Evolutionary conservation across 176 grass and related monocot species (phyloP).

Genomic region (Oropetium thomaeum): DNA sequence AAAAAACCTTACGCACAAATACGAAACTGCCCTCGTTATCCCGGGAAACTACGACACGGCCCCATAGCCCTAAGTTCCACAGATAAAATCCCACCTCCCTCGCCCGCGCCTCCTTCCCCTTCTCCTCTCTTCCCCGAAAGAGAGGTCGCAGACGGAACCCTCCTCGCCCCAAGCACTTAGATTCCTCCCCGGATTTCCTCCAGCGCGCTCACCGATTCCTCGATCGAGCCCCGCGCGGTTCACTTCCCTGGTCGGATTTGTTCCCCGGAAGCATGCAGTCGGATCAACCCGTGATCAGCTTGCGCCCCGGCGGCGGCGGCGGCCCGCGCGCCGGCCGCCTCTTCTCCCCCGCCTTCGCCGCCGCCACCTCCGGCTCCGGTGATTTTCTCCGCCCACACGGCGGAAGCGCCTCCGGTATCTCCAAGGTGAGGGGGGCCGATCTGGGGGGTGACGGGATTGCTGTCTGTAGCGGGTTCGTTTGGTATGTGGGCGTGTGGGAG

Average conservation of each 20-base stretch:
- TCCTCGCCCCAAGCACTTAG: background rate
- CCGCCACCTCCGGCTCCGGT: constrained; percentile 33
- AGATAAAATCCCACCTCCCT: constrained; percentile 48
- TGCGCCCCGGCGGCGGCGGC: constrained; percentile 92
- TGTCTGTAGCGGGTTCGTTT: constrained; percentile 34
- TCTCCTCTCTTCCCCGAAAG: background rate
- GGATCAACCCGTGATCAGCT: constrained; percentile 87
- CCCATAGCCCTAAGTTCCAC: constrained; percentile 44
- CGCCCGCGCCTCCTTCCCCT: constrained; percentile 14
- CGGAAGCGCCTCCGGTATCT: constrained; percentile 28
- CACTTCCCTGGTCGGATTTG: constrained; percentile 24
- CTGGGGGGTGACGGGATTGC: constrained; percentile 8
- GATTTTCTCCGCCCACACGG: constrained; percentile 52
- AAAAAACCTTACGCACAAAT: background rate
- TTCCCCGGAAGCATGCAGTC: constrained; percentile 54
- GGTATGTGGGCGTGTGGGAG: background rate
- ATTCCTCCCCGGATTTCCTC: constrained; percentile 16
- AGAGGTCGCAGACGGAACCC: constrained; percentile 40
- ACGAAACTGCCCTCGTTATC: background rate
- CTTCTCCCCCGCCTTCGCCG: constrained; percentile 53
- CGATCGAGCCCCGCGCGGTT: constrained; percentile 29
- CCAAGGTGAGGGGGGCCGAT: constrained; percentile 65
- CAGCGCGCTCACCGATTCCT: constrained; percentile 10
- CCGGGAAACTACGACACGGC: constrained; percentile 15
- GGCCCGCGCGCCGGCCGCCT: constrained; percentile 51